Conservation (phyloP, 192 early-diverging fungal genomes). For the Gigaspora rosea region DNA sequence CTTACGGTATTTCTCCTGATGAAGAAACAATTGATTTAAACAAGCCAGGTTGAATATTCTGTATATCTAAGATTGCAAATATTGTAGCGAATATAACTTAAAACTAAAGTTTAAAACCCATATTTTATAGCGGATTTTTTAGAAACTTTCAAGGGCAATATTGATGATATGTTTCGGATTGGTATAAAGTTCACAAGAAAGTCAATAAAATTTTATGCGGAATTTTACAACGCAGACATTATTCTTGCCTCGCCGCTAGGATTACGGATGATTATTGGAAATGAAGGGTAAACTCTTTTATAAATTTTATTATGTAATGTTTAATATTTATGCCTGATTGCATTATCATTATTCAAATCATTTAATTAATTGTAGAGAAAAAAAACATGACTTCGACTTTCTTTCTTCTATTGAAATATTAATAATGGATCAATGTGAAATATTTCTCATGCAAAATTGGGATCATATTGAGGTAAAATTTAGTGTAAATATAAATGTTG, state of each 20-base stretch:
- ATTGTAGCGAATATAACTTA: background rate
- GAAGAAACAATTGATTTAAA: slow-evolving; percentile 61
- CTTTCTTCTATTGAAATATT: slow-evolving; percentile 91
- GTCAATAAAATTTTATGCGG: slow-evolving; percentile 82
- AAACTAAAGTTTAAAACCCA: no score
- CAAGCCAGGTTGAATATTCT: slow-evolving; percentile 53
- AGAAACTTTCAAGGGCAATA: slow-evolving; percentile 88
- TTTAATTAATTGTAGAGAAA: slow-evolving; percentile 58
- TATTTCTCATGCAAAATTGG: slow-evolving; percentile 98
- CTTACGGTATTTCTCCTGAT: slow-evolving; percentile 67
- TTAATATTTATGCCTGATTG: background rate
- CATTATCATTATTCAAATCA: background rate
- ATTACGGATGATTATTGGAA: slow-evolving; percentile 83
- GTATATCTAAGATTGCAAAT: background rate
- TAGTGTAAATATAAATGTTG: background rate
- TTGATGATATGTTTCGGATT: slow-evolving; percentile 93
- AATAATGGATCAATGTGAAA: slow-evolving; percentile 83
- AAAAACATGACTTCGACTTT: slow-evolving; percentile 91
- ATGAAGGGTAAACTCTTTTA: slow-evolving; percentile 57
- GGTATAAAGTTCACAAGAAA: slow-evolving; percentile 89
- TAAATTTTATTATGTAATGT: background rate
- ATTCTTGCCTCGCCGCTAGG: slow-evolving; percentile 93
- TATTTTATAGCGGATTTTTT: slow-evolving; percentile 64
- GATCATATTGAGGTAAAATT: slow-evolving; percentile 78
- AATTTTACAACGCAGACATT: slow-evolving; percentile 90